These are phyloP conservation scores for Phytopythium sindhum DNA, from an alignment of 352 stramenopile genomes.

Conservation along the genomic window DNA sequence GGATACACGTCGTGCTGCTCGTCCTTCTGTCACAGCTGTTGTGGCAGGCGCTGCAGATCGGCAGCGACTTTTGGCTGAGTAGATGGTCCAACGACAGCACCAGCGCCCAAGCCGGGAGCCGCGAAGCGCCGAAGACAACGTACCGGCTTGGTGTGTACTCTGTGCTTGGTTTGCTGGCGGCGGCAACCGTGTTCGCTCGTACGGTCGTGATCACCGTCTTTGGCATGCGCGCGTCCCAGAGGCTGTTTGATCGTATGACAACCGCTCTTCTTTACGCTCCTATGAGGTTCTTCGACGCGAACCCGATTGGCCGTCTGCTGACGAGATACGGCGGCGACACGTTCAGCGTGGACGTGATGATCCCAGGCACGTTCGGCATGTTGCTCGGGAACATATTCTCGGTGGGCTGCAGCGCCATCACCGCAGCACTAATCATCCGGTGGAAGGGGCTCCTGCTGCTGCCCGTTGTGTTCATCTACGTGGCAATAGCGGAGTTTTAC, in stretches of 20 bases:
- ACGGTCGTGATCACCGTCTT: constrained; percentile 37
- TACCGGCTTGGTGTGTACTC: constrained; percentile 45
- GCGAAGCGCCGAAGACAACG: constrained; percentile 25
- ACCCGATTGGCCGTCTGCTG: constrained; percentile 87
- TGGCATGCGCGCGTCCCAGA: constrained; percentile 38
- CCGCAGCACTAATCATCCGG: constrained; percentile 83
- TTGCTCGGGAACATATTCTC: constrained; percentile 70
- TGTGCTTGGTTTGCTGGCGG: constrained; percentile 28
- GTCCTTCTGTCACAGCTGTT: constrained; percentile 54
- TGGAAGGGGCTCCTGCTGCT: constrained; percentile 80
- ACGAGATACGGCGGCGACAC: constrained; percentile 91
- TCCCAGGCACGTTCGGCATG: constrained; percentile 38
- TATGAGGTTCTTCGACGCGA: constrained; percentile 92
- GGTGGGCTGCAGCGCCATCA: constrained; percentile 69
- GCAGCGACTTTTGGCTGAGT: constrained; percentile 88
- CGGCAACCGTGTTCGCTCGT: constrained; percentile 42
- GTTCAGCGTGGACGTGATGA: constrained; percentile 85
- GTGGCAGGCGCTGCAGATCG: constrained; percentile 77
- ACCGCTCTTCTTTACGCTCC: constrained; percentile 83
- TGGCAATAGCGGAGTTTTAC: constrained; percentile 39
- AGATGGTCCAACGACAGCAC: constrained; percentile 63
- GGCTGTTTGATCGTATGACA: constrained; percentile 89
- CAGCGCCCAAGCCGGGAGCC: constrained; percentile 12
- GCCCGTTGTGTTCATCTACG: constrained; percentile 81
- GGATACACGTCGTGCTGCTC: constrained; percentile 26